Base-by-base conservation (phyloP, 2,329 filamentous ascomycete genomes). In the Botrytis hyacinthi region DNA sequence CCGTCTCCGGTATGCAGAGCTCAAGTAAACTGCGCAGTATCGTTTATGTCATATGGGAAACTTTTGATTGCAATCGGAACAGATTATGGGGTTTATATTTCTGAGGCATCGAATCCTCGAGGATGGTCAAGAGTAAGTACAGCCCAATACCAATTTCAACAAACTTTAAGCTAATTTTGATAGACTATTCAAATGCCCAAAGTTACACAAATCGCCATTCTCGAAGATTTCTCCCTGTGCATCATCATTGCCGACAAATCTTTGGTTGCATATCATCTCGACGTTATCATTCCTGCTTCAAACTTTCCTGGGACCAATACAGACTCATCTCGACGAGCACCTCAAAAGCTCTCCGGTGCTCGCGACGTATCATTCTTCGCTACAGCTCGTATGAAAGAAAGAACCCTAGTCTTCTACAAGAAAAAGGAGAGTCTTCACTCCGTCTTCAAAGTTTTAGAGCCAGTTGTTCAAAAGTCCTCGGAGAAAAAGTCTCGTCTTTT, bases 331-430 rank as follows among this genome's bases (percentile, higher is more conserved):
- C 90, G 93, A 40, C 90, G 93, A 76, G 94, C 96, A n/a, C 96
- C 96, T 0, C 95, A 98, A 81, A 94, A 95, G 78, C 87, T 99
- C 48, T 93, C 91, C 4, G 91, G 91, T 42, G 92, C 92, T 76
- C 93, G 96, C 81, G 96, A 99, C 80, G 95, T 99, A 32, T 93
- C 95, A 22, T 99, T 98, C 86, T 99, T 99, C 82, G 93, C 94
- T 26, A 96, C 94, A 1, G 96, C 95, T 16, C 90, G 93, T 74
- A 98, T 99, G 95, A 99, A 99, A 85, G 96, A 99, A 75, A 90
- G 96, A 12, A 95, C 92, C 77, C 86, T 99, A 12, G 90, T 99
- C 42, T 95, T 99, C 82, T 99, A 98, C 87, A 98, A 98, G 84
- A 97, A 97, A 81, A 93, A 94, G 75, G 96, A 98, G 81, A 92